A percentile compares a stretch with the other conserved stretches of the same genome.
These are phyloP conservation scores for Blastobotrys buckinghamii DNA, from an alignment of 1,139 yeast genomes.

Conservation along the genomic window DNA sequence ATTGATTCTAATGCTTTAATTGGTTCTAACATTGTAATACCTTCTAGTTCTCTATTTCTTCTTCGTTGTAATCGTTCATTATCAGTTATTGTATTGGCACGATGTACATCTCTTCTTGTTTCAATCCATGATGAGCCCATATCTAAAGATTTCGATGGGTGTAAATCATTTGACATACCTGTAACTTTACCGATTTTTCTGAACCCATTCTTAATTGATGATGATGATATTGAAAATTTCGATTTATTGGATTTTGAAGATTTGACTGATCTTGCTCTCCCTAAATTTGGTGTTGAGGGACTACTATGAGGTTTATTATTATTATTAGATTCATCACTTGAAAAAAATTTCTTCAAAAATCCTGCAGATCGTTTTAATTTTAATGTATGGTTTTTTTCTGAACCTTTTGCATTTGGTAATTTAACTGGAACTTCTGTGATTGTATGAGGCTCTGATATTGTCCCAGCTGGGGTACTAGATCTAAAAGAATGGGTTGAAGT, in stretches of 20 bases:
- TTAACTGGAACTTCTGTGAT: conserved; percentile 22
- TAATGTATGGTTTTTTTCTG: conserved; percentile 18
- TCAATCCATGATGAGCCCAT: conserved; percentile 39
- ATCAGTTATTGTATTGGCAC: conserved; percentile 68
- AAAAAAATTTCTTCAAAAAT: conserved; percentile 49
- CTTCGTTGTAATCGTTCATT: conserved; percentile 67
- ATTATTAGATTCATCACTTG: conserved; percentile 1
- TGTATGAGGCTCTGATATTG: conserved; percentile 11
- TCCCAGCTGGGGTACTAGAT: neutral
- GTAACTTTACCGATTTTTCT: conserved; percentile 1
- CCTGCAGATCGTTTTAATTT: conserved; percentile 37
- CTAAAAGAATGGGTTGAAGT: neutral
- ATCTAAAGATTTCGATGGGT: conserved; percentile 4
- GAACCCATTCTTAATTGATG: conserved; percentile 11
- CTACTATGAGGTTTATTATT: neutral
- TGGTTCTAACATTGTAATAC: conserved; percentile 62
- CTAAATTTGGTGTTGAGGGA: neutral
- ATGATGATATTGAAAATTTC: conserved; percentile 20
- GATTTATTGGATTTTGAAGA: conserved; percentile 25
- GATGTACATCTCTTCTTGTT: conserved; percentile 54
- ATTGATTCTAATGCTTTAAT: conserved; percentile 29
- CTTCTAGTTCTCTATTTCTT: conserved; percentile 61
- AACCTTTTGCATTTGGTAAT: conserved; percentile 19
- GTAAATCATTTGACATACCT: conserved; percentile 5
- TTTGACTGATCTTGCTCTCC: conserved; percentile 5